Base-by-base conservation (phyloP, 2,329 filamentous ascomycete genomes). In the Fusarium domesticum region DNA sequence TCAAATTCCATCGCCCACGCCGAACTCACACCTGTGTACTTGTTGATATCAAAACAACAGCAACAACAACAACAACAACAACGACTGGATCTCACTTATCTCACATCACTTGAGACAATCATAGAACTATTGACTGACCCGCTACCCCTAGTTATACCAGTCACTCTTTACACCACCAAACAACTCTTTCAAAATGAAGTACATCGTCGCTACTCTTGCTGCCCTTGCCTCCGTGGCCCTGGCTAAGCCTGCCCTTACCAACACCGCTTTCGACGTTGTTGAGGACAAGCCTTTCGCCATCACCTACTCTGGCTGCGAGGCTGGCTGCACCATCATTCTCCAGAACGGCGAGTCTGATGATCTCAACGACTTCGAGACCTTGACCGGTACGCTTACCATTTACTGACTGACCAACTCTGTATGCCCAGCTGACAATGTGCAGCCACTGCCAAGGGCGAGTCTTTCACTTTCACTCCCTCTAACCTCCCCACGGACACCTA, bases 101-200 rank as follows among this genome's bases (percentile, higher is more conserved):
- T 18, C 11, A 15, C 37, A 37, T 35, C 36, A 31, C 34, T 32
- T 19, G 18, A 43, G 37, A 45, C 37, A 54, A 2, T 12, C 33
- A 18, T 18, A 15, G 17, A 10, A 40, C 32, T 18, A 30, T 40
- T 10, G 17, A 47, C 57, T 59, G 36, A 59, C 51, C 17, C 28
- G 23, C n/a, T 11, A 6, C 16, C 34, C 33, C 17, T 39, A 60
- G 57, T 58, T 58, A 58, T 55, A 51, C 43, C 47, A 58, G 57
- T 59, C 57, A 58, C 50, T 59, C 57, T 54, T 58, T 53, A 50
- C 40, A 55, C 37, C 23, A 41, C 42, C 49, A n/a, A n/a, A n/a
- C 20, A 43, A 46, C 45, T 51, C 44, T 47, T 53, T 62, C 63
- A 66, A 56, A 47, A 70, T 70, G 66, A 67, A 68, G 65, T 65